These are phyloP conservation scores for Aspergillus heteromorphus DNA, from an alignment of 495 filamentous ascomycete species.

Conservation along the genomic window DNA sequence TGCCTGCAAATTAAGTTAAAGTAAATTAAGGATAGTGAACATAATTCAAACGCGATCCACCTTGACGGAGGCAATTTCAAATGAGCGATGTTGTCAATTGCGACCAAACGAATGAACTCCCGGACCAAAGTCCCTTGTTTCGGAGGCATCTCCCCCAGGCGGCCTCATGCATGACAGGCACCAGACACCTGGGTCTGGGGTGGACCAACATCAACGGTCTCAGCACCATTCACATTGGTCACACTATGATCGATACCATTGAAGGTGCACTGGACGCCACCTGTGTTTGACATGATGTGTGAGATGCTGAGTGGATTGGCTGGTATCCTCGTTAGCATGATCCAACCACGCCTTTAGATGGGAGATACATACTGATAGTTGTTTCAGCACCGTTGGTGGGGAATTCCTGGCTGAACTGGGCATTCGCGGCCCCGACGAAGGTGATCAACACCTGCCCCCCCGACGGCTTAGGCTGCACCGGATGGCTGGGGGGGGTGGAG, in stretches of 20 bases:
- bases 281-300: conserved; percentile 3
- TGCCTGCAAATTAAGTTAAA: no score
- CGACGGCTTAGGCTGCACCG: not conserved
- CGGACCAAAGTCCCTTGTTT: no score
- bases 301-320: conserved; percentile 12
- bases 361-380: conserved; percentile 3
- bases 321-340: not conserved
- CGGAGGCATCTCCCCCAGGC: no score
- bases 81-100: no score
- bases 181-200: conserved; percentile 27
- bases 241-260: conserved; percentile 20
- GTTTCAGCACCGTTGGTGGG: not conserved
- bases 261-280: conserved; percentile 14
- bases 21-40: no score
- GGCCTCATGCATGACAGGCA: conserved; percentile 11
- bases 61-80: no score
- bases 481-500: not conserved
- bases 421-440: conserved; percentile 9
- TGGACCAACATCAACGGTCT: conserved; percentile 25
- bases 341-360: not conserved
- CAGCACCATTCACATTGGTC: conserved; percentile 16
- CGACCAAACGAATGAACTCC: no score
- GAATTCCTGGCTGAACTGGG: conserved; percentile 7
- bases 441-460: conserved; percentile 1
- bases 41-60: no score